Conservation (phyloP, 768 basidiomycete species). For the Mycena belliarum region DNA sequence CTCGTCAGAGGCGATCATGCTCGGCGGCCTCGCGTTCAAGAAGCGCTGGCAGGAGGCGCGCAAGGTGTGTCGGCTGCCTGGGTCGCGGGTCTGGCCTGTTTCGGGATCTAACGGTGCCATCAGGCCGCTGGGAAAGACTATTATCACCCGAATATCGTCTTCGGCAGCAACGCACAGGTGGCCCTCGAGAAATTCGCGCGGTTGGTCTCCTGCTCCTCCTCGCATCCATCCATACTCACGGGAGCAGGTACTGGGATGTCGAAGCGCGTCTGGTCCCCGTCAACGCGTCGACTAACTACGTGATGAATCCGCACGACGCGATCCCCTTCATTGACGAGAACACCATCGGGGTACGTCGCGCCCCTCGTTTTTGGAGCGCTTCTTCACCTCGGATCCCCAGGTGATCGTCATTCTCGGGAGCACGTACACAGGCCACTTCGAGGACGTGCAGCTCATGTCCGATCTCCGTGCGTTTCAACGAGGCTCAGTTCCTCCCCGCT, state of each 20-base stretch:
- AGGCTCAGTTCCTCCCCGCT: not conserved
- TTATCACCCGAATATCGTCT: constrained; percentile 58
- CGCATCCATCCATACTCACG: not conserved
- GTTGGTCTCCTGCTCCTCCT: constrained; percentile 20
- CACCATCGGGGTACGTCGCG: constrained; percentile 50
- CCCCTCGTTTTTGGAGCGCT: not conserved
- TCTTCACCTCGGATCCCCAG: not conserved
- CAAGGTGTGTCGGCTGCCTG: constrained; percentile 36
- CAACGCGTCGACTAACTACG: constrained; percentile 43
- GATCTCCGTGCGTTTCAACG: constrained; percentile 38
- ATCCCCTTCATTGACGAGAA: constrained; percentile 67
- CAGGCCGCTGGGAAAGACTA: constrained; percentile 52
- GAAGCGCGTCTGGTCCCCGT: constrained; percentile 55
- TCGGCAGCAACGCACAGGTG: constrained; percentile 64
- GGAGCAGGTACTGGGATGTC: constrained; percentile 56
- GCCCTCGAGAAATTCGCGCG: constrained; percentile 68
- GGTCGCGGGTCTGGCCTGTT: not conserved
- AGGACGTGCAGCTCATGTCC: constrained; percentile 48
- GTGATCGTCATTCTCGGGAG: constrained; percentile 56
- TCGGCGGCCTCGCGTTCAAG: constrained; percentile 71
- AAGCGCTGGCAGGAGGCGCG: constrained; percentile 58
- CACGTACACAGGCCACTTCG: constrained; percentile 66
- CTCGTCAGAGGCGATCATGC: constrained; percentile 68
- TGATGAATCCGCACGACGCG: constrained; percentile 59
- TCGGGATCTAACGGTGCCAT: not conserved